phyloP scores from a whole-genome alignment of 1,284 basidiomycete genomes.

The Pyrrhoderma lamaoense region DNA sequence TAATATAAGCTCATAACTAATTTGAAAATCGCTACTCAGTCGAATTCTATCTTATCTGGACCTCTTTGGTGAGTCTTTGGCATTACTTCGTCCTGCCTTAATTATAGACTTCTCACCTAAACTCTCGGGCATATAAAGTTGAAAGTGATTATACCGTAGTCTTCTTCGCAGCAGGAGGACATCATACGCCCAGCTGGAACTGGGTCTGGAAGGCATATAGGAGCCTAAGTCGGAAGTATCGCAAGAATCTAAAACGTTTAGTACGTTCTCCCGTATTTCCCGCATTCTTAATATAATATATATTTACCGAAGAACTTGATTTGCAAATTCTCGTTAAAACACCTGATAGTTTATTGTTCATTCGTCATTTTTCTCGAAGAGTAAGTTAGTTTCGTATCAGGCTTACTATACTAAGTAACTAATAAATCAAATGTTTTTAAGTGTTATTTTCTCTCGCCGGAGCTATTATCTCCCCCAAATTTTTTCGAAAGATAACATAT shows the following conservation, averaged over 20 bases:
- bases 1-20: too few relatives aligned
- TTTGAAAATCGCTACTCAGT: constrained; percentile 35
- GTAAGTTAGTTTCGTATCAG: constrained; percentile 32
- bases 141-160: constrained; percentile 84
- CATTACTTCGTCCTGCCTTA: constrained; percentile 4
- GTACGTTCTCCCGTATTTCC: constrained; percentile 32
- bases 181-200: constrained; percentile 73
- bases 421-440: constrained; percentile 25
- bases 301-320: constrained; percentile 1
- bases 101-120: not conserved
- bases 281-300: not conserved
- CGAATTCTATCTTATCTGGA: constrained; percentile 70
- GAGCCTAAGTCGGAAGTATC: constrained; percentile 72
- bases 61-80: constrained; percentile 53
- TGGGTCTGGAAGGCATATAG: constrained; percentile 89
- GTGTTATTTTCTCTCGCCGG: constrained; percentile 82
- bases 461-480: constrained; percentile 82
- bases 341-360: constrained; percentile 68
- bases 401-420: not conserved
- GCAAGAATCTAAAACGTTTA: constrained; percentile 80
- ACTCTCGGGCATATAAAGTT: constrained; percentile 35
- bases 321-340: not conserved
- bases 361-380: constrained; percentile 81
- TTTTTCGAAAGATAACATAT: constrained; percentile 76
- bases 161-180: constrained; percentile 77